These are phyloP conservation scores for Hypholoma fasciculare DNA, from an alignment of 768 basidiomycete genomes.

Conservation along the genomic window DNA sequence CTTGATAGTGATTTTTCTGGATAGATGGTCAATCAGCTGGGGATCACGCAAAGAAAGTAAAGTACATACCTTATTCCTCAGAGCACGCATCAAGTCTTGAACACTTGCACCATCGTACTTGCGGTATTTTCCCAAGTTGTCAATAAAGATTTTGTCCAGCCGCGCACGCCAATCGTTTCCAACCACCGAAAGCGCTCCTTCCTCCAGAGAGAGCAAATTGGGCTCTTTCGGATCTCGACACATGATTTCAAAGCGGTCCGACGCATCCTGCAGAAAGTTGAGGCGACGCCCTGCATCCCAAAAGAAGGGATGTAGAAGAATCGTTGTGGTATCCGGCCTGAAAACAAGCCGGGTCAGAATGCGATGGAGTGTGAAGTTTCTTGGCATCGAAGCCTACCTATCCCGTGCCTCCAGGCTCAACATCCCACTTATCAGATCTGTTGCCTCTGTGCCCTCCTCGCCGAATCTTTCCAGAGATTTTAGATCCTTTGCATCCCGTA, in stretches of 20 bases:
- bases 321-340: constrained; percentile 88
- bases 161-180: constrained; percentile 89
- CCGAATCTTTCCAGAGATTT: constrained; percentile 77
- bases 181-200: constrained; percentile 65
- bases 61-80: constrained; percentile 86
- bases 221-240: constrained; percentile 86
- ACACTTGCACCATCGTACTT: constrained; percentile 94
- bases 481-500: constrained; percentile 76
- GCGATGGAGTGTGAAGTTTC: neutral
- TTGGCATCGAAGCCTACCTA: constrained; percentile 50
- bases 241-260: constrained; percentile 98
- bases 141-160: constrained; percentile 87
- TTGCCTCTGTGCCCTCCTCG: constrained; percentile 92
- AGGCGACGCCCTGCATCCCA: constrained; percentile 89
- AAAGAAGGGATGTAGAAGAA: constrained; percentile 93
- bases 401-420: constrained; percentile 71
- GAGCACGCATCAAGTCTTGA: constrained; percentile 87
- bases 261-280: constrained; percentile 95
- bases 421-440: constrained; percentile 78
- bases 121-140: constrained; percentile 94
- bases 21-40: constrained; percentile 7
- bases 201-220: constrained; percentile 74
- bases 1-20: constrained; percentile 98
- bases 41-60: neutral
- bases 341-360: neutral